Conservation (phyloP, 169 alveolate genomes). For the Cyclospora cayetanensis region DNA sequence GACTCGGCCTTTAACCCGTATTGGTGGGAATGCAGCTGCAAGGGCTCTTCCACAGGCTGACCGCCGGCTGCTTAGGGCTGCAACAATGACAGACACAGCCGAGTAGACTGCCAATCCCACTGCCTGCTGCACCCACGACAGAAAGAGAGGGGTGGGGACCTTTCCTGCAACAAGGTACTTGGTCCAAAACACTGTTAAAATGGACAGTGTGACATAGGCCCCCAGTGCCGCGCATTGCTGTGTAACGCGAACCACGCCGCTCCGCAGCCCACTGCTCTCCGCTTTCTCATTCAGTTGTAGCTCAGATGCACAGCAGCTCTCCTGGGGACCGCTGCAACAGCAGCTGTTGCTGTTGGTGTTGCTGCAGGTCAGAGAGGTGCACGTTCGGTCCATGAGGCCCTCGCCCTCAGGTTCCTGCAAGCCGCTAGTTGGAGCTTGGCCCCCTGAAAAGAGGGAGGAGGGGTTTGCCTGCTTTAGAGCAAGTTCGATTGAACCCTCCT, state of each 20-base stretch:
- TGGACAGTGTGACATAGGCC: background rate
- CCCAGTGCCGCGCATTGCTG: background rate
- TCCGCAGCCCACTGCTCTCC: too few relatives aligned
- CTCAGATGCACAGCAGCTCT: too few relatives aligned
- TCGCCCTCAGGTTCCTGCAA: background rate
- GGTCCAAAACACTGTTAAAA: constrained; percentile 27
- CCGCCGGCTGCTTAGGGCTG: background rate
- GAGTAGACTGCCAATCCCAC: constrained; percentile 56
- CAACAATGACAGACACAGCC: background rate
- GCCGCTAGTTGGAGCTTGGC: background rate
- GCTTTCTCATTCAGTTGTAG: too few relatives aligned
- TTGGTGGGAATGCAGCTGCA: background rate
- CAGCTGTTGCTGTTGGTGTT: too few relatives aligned
- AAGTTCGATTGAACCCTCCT: background rate
- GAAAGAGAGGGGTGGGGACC: constrained; percentile 65
- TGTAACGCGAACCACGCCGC: background rate
- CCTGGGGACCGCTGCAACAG: too few relatives aligned
- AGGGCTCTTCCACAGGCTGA: background rate
- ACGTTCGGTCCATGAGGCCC: too few relatives aligned
- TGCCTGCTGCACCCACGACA: constrained; percentile 75
- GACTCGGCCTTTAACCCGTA: background rate
- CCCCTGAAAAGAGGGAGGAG: background rate
- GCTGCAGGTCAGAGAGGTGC: too few relatives aligned
- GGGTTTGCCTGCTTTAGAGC: background rate
- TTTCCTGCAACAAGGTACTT: constrained; percentile 1